Percentiles rank a stretch among this genome's conserved stretches.
These are phyloP conservation scores for Haplosporangium sp. DNA, from an alignment of 371 early-diverging fungal species.

Conservation along the genomic window DNA sequence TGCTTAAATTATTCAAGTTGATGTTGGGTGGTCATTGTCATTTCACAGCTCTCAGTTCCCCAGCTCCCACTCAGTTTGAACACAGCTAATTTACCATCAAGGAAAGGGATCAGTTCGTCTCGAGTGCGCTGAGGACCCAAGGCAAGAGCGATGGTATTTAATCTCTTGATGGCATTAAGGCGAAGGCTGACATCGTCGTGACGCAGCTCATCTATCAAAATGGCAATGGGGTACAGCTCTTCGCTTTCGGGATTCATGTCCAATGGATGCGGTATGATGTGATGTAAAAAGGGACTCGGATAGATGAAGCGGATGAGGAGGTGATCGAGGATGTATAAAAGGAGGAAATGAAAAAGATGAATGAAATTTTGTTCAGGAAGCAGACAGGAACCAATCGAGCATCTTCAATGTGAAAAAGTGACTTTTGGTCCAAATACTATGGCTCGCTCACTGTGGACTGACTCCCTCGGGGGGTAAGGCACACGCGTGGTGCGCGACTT, in stretches of 20 bases:
- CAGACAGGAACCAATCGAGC: too few relatives aligned
- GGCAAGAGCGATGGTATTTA: slow-evolving; percentile 93
- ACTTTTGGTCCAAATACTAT: too few relatives aligned
- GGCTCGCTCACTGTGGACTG: too few relatives aligned
- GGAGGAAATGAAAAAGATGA: not conserved
- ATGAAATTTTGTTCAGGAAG: not conserved
- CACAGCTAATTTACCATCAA: slow-evolving; percentile 81
- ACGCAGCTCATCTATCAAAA: slow-evolving; percentile 96
- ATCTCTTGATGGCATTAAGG: slow-evolving; percentile 91
- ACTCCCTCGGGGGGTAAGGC: too few relatives aligned
- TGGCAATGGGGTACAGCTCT: slow-evolving; percentile 83
- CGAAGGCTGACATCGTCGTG: slow-evolving; percentile 95
- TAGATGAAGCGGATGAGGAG: not conserved
- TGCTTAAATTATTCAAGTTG: not conserved
- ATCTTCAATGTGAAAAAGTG: too few relatives aligned
- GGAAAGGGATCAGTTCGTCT: slow-evolving; percentile 95
- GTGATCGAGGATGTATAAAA: not conserved
- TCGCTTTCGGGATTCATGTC: slow-evolving; percentile 56
- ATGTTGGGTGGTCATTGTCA: too few relatives aligned
- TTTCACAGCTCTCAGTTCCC: not conserved
- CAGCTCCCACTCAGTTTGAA: not conserved
- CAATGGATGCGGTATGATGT: slow-evolving; percentile 1
- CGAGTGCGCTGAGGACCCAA: slow-evolving; percentile 96
- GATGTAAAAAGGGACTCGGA: not conserved
- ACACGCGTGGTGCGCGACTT: too few relatives aligned